Conservation (phyloP, 202 grass and related monocot genomes). For the Panicum virgatum region DNA sequence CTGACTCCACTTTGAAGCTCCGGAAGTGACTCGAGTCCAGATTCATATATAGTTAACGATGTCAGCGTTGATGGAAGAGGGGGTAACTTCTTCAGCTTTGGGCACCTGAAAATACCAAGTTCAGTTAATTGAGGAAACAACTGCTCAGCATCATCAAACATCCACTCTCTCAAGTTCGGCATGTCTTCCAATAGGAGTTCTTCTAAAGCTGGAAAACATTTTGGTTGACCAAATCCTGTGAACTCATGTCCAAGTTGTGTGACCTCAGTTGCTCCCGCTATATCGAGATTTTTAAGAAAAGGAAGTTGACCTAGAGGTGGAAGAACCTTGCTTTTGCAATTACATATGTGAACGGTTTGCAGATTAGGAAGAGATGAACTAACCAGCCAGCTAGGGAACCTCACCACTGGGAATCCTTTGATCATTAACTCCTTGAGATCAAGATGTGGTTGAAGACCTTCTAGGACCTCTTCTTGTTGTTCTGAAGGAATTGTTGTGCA, state of each 20-base stretch:
- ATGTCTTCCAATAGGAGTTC: conserved; percentile 70
- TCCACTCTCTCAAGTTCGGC: conserved; percentile 57
- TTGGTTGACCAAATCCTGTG: conserved; percentile 43
- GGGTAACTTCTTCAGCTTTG: conserved; percentile 59
- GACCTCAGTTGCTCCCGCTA: conserved; percentile 56
- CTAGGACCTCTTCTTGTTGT: conserved; percentile 49
- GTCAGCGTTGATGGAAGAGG: conserved; percentile 57
- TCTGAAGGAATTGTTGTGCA: conserved; percentile 21
- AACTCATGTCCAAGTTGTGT: conserved; percentile 53
- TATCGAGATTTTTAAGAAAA: conserved; percentile 54
- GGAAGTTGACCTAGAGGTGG: conserved; percentile 68
- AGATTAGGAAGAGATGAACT: conserved; percentile 55
- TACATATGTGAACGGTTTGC: conserved; percentile 55
- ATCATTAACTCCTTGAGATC: conserved; percentile 64
- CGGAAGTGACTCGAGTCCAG: conserved; percentile 54
- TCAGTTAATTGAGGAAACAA: conserved; percentile 65
- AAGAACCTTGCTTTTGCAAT: conserved; percentile 54
- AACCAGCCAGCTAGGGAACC: conserved; percentile 56
- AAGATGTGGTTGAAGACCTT: conserved; percentile 64
- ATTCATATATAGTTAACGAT: conserved; percentile 58
- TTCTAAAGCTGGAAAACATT: conserved; percentile 59
- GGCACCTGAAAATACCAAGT: conserved; percentile 54
- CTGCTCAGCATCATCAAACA: conserved; percentile 36
- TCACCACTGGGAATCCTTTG: conserved; percentile 54
- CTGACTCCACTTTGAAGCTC: conserved; percentile 45